Evolutionary conservation across 805 yeast species (phyloP).

Genomic region (Komagataella phaffii): DNA sequence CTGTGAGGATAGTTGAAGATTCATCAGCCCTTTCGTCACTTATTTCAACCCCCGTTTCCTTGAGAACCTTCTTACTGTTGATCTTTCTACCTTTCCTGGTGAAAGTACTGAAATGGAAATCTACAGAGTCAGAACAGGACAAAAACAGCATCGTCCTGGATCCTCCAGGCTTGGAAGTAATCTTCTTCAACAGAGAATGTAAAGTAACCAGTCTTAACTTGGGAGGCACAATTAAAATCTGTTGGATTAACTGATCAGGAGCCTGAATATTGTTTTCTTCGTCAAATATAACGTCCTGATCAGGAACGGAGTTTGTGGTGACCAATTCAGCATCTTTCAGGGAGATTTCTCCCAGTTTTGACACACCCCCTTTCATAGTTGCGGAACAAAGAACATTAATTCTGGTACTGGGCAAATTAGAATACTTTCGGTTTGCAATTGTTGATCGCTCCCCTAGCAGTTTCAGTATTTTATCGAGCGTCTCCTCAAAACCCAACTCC

Average conservation of each 20-base stretch:
- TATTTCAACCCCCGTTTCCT: slow-evolving; percentile 18
- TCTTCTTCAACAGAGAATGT: slow-evolving; percentile 46
- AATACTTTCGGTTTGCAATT: slow-evolving; percentile 28
- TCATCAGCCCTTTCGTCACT: slow-evolving; percentile 13
- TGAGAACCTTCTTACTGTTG: slow-evolving; percentile 9
- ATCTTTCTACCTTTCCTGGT: slow-evolving; percentile 40
- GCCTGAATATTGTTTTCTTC: slow-evolving; percentile 29
- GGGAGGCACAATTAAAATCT: slow-evolving; percentile 78
- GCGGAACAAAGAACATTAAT: slow-evolving; percentile 88
- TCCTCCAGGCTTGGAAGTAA: slow-evolving; percentile 21
- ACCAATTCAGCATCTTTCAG: slow-evolving; percentile 65
- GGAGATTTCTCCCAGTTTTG: slow-evolving; percentile 68
- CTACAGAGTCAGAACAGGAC: slow-evolving; percentile 94
- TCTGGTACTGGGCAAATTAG: slow-evolving; percentile 53
- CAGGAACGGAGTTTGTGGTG: slow-evolving; percentile 17
- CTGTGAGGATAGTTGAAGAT: slow-evolving; percentile 29
- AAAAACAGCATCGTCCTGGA: slow-evolving; percentile 71
- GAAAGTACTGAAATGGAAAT: slow-evolving; percentile 74
- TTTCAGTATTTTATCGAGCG: slow-evolving; percentile 62
- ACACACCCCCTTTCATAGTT: slow-evolving; percentile 72
- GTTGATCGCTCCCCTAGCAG: slow-evolving; percentile 34
- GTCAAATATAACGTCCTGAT: slow-evolving; percentile 14
- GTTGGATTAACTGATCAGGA: slow-evolving; percentile 85
- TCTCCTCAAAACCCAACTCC: slow-evolving; percentile 94
- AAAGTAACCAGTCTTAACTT: slow-evolving; percentile 78